phyloP scores from a whole-genome alignment of 192 early-diverging fungal species.

The Linnemannia elongata region DNA sequence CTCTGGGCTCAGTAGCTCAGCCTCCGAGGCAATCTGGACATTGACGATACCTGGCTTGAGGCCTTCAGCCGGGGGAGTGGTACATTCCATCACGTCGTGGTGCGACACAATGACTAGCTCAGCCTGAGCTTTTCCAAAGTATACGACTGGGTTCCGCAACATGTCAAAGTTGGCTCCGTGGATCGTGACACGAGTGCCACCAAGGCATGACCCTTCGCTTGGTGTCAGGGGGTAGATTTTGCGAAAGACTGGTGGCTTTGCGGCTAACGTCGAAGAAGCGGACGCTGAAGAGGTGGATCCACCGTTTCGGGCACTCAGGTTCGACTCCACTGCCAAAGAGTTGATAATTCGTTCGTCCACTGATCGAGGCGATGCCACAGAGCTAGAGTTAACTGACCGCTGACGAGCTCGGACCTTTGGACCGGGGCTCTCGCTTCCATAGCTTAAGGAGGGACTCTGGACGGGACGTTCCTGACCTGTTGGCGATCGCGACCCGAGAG shows the following conservation, averaged over 20 bases:
- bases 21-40: slow-evolving; percentile 31
- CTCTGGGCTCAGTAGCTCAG: slow-evolving; percentile 15
- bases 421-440: slow-evolving; percentile 36
- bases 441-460: slow-evolving; percentile 45
- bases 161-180: slow-evolving; percentile 48
- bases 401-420: slow-evolving; percentile 7
- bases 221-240: slow-evolving; percentile 47
- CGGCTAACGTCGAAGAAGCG: neutral
- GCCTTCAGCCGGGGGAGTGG: slow-evolving; percentile 42
- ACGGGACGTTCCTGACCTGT: slow-evolving; percentile 10
- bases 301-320: neutral
- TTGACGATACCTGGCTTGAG: slow-evolving; percentile 46
- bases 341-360: slow-evolving; percentile 32
- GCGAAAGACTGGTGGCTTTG: slow-evolving; percentile 28
- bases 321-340: slow-evolving; percentile 21
- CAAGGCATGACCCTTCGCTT: slow-evolving; percentile 45
- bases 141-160: slow-evolving; percentile 45
- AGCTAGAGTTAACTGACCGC: slow-evolving; percentile 33
- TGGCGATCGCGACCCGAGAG: slow-evolving; percentile 41
- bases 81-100: slow-evolving; percentile 55
- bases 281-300: neutral
- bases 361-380: slow-evolving; percentile 37
- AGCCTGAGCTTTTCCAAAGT: slow-evolving; percentile 39
- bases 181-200: slow-evolving; percentile 45
- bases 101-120: slow-evolving; percentile 46